Conservation (phyloP, 2,329 filamentous ascomycete genomes). For the Talaromyces sp. region DNA sequence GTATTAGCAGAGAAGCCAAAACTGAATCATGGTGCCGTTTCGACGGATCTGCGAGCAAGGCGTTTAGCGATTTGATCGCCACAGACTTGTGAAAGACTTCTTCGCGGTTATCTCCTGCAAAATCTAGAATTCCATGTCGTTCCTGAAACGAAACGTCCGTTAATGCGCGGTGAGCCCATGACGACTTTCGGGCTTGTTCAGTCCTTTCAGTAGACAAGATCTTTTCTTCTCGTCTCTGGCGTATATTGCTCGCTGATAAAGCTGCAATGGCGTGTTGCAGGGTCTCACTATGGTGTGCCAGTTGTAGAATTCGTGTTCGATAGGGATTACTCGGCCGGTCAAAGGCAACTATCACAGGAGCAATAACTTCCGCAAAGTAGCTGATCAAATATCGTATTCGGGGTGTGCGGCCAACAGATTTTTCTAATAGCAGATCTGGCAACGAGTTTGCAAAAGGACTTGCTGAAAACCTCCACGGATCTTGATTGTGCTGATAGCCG, state of each 20-base stretch:
- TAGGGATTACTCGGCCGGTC: conserved; percentile 85
- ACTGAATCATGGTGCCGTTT: conserved; percentile 81
- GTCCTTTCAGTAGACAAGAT: conserved; percentile 54
- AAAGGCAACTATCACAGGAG: conserved; percentile 85
- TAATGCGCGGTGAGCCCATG: conserved; percentile 43
- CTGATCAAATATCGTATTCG: conserved; percentile 87
- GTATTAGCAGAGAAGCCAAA: conserved; percentile 77
- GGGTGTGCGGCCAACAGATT: conserved; percentile 61
- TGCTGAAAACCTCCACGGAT: conserved; percentile 7
- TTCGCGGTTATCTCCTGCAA: conserved; percentile 64
- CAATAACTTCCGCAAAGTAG: conserved; percentile 91
- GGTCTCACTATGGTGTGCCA: conserved; percentile 74
- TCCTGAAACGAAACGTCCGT: conserved; percentile 38
- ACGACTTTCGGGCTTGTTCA: conserved; percentile 49
- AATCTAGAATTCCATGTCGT: conserved; percentile 39
- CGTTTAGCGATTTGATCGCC: conserved; percentile 78
- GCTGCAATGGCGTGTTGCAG: conserved; percentile 92
- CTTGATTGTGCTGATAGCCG: conserved; percentile 10
- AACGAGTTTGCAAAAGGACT: conserved; percentile 25
- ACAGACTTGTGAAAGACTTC: conserved; percentile 82
- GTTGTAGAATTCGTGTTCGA: conserved; percentile 72
- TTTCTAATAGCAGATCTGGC: conserved; percentile 35
- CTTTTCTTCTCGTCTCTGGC: conserved; percentile 66
- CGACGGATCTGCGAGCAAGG: conserved; percentile 72
- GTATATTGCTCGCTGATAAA: conserved; percentile 80